Conservation (phyloP, 2,329 filamentous ascomycete species). For the Sphaerulina vaccinii region DNA sequence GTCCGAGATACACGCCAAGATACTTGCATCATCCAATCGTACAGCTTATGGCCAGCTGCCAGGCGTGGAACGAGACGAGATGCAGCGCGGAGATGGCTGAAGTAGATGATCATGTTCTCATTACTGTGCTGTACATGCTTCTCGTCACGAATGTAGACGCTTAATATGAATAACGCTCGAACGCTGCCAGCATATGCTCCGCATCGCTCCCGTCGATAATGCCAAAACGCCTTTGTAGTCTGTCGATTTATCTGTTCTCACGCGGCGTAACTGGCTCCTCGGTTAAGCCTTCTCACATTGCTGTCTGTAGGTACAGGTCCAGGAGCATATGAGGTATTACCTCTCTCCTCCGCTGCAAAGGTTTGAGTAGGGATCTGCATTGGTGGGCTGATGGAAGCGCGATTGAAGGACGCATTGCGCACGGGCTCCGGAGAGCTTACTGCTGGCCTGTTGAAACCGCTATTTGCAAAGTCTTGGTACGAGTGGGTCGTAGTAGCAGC, state of each 20-base stretch:
- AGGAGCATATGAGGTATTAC: background rate
- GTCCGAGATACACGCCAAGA: no score
- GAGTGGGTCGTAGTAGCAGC: background rate
- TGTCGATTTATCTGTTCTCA: conserved; percentile 1
- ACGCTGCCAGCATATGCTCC: background rate
- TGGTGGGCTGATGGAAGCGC: background rate
- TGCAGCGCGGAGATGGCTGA: background rate
- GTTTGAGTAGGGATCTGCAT: background rate
- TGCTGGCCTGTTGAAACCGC: background rate
- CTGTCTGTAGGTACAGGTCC: background rate
- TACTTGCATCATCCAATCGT: no score
- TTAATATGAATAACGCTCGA: background rate
- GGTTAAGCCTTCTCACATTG: conserved; percentile 7
- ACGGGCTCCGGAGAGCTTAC: background rate
- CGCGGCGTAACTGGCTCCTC: conserved; percentile 16
- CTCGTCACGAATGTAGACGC: background rate
- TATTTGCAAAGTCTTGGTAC: conserved; percentile 1
- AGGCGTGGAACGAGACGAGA: no score
- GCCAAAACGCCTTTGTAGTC: background rate
- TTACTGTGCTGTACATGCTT: background rate
- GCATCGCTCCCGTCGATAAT: background rate
- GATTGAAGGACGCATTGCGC: background rate
- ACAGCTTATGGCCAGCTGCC: no score
- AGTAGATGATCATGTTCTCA: background rate
- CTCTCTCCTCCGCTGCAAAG: background rate